phyloP scores from a whole-genome alignment of 2,329 filamentous ascomycete genomes.

The Diaporthe sp. region DNA sequence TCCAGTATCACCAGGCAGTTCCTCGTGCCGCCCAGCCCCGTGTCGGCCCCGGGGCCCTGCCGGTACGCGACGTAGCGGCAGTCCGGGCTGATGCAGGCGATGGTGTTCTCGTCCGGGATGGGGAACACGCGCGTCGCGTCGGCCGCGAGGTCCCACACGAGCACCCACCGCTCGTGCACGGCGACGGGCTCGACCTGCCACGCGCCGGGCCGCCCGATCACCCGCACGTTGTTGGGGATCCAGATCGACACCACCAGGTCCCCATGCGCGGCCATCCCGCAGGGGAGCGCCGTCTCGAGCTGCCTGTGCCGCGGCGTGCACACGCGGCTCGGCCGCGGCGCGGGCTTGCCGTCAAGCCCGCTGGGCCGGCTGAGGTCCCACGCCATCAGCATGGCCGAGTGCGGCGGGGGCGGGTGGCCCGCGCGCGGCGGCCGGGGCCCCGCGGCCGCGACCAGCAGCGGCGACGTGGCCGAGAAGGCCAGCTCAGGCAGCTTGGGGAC shows the following conservation, averaged over 20 bases:
- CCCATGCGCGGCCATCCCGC: constrained; percentile 53
- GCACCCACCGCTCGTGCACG: constrained; percentile 51
- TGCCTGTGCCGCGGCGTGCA: constrained; percentile 53
- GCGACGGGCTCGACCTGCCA: constrained; percentile 52
- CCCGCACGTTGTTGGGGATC: constrained; percentile 55
- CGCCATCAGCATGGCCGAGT: constrained; percentile 54
- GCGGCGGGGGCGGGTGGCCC: constrained; percentile 54
- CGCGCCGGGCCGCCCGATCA: constrained; percentile 47
- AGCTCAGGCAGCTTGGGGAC: constrained; percentile 56
- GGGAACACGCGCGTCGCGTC: constrained; percentile 53
- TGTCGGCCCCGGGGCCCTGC: constrained; percentile 43
- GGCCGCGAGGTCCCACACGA: constrained; percentile 56
- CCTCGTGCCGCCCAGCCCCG: constrained; percentile 17
- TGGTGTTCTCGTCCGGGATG: constrained; percentile 53
- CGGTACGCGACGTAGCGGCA: constrained; percentile 57
- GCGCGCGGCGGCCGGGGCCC: constrained; percentile 55
- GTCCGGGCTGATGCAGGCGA: constrained; percentile 55
- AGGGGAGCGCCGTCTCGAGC: constrained; percentile 56
- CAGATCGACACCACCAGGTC: constrained; percentile 55
- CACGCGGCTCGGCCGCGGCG: constrained; percentile 50
- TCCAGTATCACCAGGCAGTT: constrained; percentile 52
- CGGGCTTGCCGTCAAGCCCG: constrained; percentile 36
- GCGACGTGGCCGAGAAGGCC: constrained; percentile 55
- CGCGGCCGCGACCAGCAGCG: constrained; percentile 54
- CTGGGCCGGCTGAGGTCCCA: constrained; percentile 52